phyloP scores from a whole-genome alignment of 2,329 filamentous ascomycete genomes.

The Periconia sp. region DNA sequence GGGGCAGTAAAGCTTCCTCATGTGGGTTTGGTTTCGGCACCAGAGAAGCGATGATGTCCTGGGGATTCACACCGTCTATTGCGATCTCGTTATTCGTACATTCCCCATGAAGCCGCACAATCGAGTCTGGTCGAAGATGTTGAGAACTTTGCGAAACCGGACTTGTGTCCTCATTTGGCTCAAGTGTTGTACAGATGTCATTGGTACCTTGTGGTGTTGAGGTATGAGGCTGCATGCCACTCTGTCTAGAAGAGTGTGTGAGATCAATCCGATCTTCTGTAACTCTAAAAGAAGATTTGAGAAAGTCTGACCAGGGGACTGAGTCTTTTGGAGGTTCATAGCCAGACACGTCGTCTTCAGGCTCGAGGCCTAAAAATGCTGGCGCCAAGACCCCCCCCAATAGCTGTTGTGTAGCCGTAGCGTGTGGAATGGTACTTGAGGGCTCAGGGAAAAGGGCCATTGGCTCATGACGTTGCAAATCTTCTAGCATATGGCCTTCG shows the following conservation, averaged over 20 bases:
- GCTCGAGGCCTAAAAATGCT: constrained; percentile 28
- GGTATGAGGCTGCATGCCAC: no score
- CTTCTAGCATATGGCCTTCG: constrained; percentile 40
- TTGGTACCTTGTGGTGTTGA: no score
- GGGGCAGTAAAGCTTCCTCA: no score
- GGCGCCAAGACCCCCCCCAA: constrained; percentile 41
- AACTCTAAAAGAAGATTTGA: constrained; percentile 28
- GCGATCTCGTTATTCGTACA: no score
- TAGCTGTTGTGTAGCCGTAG: constrained; percentile 47
- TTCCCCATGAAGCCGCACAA: no score
- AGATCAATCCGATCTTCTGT: constrained; percentile 17
- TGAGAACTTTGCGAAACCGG: no score
- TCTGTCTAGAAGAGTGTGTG: no score
- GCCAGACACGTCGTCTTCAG: constrained; percentile 14
- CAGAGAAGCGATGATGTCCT: no score
- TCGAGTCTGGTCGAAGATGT: no score
- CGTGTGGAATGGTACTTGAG: constrained; percentile 52
- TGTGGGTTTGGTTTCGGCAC: no score
- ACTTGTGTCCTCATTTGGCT: constrained; percentile 8
- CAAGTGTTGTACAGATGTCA: no score
- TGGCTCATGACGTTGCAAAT: constrained; percentile 48
- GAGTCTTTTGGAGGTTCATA: constrained; percentile 36
- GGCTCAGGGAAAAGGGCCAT: constrained; percentile 47
- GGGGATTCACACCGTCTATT: no score
- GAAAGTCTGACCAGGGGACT: constrained; percentile 44